Conservation (phyloP, 2,329 filamentous ascomycete genomes). For the Colletotrichum filicis region DNA sequence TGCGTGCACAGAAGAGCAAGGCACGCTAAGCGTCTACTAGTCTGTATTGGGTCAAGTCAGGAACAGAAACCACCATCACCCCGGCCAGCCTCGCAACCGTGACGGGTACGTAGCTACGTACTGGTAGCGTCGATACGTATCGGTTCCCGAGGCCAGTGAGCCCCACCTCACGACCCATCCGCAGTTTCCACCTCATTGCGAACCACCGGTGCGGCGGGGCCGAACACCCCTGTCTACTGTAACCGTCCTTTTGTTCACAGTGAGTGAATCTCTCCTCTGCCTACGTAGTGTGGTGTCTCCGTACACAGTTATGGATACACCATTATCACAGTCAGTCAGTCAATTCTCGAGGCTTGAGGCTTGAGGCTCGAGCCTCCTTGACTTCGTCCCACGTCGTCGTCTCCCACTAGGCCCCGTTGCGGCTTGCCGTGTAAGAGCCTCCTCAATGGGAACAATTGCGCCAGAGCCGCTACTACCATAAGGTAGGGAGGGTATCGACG, state of each 20-base stretch:
- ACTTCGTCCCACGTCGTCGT: neutral
- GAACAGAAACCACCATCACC: conserved; percentile 14
- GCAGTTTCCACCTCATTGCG: neutral
- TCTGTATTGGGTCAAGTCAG: conserved; percentile 11
- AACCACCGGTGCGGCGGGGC: conserved; percentile 30
- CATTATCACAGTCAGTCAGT: neutral
- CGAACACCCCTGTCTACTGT: conserved; percentile 14
- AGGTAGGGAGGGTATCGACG: neutral
- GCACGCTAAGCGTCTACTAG: neutral
- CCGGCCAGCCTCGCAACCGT: conserved; percentile 15
- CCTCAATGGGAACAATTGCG: conserved; percentile 14
- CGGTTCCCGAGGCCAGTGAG: neutral
- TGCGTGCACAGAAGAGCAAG: neutral
- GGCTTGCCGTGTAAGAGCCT: conserved; percentile 24
- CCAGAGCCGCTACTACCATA: conserved; percentile 8
- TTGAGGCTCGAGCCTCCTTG: neutral
- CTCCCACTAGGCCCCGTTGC: neutral
- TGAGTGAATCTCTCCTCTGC: neutral
- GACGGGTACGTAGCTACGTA: conserved; percentile 5
- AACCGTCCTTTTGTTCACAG: neutral
- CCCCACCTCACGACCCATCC: neutral
- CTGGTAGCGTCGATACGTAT: neutral
- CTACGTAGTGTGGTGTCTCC: neutral
- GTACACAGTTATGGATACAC: neutral
- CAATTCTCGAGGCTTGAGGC: too few relatives aligned